Base-by-base conservation (phyloP, 805 yeast genomes). In the Metschnikowia henanensis region DNA sequence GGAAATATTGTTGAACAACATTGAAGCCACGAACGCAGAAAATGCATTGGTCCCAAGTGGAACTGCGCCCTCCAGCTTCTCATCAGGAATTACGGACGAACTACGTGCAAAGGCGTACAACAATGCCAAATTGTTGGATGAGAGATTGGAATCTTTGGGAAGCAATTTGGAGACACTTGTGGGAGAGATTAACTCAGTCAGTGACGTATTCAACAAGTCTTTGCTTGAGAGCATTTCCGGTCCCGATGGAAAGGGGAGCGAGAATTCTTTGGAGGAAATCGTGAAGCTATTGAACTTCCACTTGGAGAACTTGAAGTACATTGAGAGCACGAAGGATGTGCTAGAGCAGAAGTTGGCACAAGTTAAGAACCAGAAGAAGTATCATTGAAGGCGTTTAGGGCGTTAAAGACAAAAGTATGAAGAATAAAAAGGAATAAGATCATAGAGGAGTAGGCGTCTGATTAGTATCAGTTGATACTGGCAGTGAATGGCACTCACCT, bases 21-120 rank as follows among this genome's bases (percentile, higher is more conserved):
- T 68, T 35, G 74, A 69, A 42, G 51, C 63, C 35, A 58, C 54
- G 44, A 53, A 52, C 32, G 28, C 42, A 23, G 52, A 45, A 10
- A 37, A 31, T 26, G 42, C 48, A 3, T 39, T 45, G 36, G 48
- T 47, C 4, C 37, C 47, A 4, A 30, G 40, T 30, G 47, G 49
- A n/a, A 34, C 30, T 32, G 36, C 20, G 5, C 16, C 40, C 7
- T 39, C 45, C 4, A 12, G 42, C 5, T 38, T 49, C 31, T 51
- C 60, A 1, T 70, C 79, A 16, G 65, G 76, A 50, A 76, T 81
- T 8, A 80, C 87, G 40, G 97, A 92, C 60, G 87, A 85, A 61
- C 87, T 89, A 59, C 81, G 99, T 60, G 92, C 85, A 59, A 85
- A 85, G 53, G 95, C 96, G 0, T 94, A 92, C 62, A 81, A 78